These are phyloP conservation scores for Nicotiana knightiana DNA, from an alignment of 257 asterid species.

Conservation along the genomic window DNA sequence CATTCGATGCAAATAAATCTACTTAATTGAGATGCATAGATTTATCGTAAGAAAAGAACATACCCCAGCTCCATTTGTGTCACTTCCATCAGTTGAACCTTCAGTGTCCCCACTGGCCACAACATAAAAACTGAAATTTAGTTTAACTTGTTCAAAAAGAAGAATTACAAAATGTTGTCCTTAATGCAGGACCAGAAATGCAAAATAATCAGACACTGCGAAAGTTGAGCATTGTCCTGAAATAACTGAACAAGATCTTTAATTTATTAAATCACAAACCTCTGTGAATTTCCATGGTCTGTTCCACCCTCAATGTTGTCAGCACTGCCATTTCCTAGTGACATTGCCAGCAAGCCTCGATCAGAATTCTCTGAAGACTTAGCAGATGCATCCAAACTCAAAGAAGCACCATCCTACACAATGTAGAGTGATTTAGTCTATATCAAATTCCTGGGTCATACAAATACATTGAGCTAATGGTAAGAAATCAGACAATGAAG, in stretches of 20 bases:
- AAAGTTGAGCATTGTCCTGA: background rate
- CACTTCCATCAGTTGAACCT: constrained; percentile 86
- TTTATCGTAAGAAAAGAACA: constrained; percentile 14
- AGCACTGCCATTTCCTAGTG: constrained; percentile 63
- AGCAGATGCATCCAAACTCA: constrained; percentile 52
- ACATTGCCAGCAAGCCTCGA: constrained; percentile 67
- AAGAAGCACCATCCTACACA: constrained; percentile 57
- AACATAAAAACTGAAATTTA: constrained; percentile 13
- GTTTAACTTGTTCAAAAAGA: background rate
- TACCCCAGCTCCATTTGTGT: constrained; percentile 56
- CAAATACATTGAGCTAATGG: background rate
- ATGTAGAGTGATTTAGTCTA: background rate
- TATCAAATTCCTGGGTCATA: background rate
- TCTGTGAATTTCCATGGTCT: constrained; percentile 54
- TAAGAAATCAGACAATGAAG: background rate
- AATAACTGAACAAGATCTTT: background rate
- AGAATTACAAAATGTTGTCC: background rate
- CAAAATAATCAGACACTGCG: background rate
- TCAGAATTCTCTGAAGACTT: constrained; percentile 58
- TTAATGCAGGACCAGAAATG: background rate
- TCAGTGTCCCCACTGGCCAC: constrained; percentile 61
- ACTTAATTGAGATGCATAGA: background rate
- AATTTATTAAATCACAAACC: constrained; percentile 39
- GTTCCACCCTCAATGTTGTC: constrained; percentile 53
- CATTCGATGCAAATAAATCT: background rate